Conservation (phyloP, 352 stramenopile species). For the Globisporangium viniferum region DNA sequence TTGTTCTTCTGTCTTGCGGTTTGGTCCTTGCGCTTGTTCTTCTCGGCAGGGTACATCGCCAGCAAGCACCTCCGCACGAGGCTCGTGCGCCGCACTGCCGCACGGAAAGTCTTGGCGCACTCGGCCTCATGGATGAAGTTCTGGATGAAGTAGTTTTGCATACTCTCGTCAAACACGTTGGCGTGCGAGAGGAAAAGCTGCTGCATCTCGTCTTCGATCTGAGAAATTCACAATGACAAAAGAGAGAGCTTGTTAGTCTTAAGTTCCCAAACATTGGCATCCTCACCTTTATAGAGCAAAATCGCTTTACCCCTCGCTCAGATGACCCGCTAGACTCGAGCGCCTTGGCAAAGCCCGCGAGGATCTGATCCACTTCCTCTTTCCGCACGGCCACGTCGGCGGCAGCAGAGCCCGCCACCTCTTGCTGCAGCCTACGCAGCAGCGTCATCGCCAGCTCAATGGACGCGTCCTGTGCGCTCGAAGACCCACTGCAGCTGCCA, state of each 20-base stretch:
- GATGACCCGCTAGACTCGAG: conserved; percentile 42
- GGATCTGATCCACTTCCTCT: conserved; percentile 54
- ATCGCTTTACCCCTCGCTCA: conserved; percentile 29
- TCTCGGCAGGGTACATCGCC: conserved; percentile 62
- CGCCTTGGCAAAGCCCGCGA: conserved; percentile 54
- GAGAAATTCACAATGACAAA: background rate
- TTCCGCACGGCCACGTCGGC: conserved; percentile 38
- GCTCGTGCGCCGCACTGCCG: conserved; percentile 64
- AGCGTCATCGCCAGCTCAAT: conserved; percentile 58
- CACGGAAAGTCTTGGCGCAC: conserved; percentile 64
- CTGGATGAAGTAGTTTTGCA: conserved; percentile 86
- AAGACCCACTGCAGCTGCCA: background rate
- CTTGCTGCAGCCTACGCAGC: conserved; percentile 54
- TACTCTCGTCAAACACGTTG: conserved; percentile 82
- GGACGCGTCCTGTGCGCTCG: conserved; percentile 25
- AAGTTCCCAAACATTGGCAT: background rate
- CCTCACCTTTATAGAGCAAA: background rate
- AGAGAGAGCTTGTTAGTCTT: background rate
- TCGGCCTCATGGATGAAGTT: conserved; percentile 81
- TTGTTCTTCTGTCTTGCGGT: conserved; percentile 14
- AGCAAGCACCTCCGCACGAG: conserved; percentile 68
- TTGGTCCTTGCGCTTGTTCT: conserved; percentile 15
- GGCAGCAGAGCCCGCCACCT: background rate
- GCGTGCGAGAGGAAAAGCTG: conserved; percentile 72
- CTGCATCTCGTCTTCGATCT: conserved; percentile 68